phyloP scores from a whole-genome alignment of 1,284 basidiomycete genomes.

The Pseudozyma thailandica region DNA sequence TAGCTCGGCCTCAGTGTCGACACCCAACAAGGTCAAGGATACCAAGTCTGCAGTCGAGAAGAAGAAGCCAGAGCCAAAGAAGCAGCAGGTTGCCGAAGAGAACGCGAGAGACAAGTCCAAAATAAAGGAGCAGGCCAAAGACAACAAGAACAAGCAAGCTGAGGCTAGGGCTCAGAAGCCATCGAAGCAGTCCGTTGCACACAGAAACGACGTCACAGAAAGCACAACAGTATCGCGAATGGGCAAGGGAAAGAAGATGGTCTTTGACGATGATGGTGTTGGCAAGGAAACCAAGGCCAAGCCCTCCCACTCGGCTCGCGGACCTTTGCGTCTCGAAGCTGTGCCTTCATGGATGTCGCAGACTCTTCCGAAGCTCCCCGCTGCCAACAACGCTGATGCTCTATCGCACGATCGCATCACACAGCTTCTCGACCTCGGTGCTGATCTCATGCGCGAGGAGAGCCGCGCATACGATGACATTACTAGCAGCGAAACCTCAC shows the following conservation, averaged over 20 bases:
- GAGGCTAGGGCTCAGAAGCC: slow-evolving; percentile 28
- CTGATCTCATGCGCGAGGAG: slow-evolving; percentile 53
- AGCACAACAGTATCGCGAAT: slow-evolving; percentile 33
- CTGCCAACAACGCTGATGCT: slow-evolving; percentile 7
- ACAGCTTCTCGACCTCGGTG: slow-evolving; percentile 52
- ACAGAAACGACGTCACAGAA: slow-evolving; percentile 1
- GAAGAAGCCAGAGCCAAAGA: slow-evolving; percentile 18
- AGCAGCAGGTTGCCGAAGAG: slow-evolving; percentile 5
- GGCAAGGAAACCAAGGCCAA: slow-evolving; percentile 29
- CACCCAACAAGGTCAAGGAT: slow-evolving; percentile 13
- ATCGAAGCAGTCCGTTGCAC: slow-evolving; percentile 10
- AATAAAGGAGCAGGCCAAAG: slow-evolving; percentile 11
- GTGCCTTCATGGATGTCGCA: slow-evolving; percentile 51
- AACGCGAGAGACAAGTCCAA: slow-evolving; percentile 21
- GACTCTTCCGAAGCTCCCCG: slow-evolving; percentile 35
- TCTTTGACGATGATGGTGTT: slow-evolving; percentile 52
- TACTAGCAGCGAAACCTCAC: slow-evolving; percentile 54
- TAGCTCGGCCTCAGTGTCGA: background rate
- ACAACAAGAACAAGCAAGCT: slow-evolving; percentile 13
- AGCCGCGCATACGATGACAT: slow-evolving; percentile 55
- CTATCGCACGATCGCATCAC: slow-evolving; percentile 46
- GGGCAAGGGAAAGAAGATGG: slow-evolving; percentile 51
- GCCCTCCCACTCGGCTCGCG: slow-evolving; percentile 8
- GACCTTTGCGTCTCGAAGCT: slow-evolving; percentile 50
- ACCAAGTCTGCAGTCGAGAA: slow-evolving; percentile 10